These are phyloP conservation scores for Backusella tarrabulga DNA, from an alignment of 192 early-diverging fungal species.

Conservation along the genomic window DNA sequence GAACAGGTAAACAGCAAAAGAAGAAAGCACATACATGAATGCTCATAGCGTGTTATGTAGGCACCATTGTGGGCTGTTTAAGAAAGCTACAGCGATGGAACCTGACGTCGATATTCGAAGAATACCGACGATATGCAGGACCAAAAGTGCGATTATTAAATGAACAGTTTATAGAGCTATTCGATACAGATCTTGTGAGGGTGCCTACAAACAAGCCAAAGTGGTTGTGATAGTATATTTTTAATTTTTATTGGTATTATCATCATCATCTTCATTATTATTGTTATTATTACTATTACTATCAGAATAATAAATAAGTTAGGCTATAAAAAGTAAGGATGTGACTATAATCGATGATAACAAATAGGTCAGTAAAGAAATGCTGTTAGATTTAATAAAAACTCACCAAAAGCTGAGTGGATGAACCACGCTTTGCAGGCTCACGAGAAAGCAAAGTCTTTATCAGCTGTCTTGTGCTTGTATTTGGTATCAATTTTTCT, in stretches of 20 bases:
- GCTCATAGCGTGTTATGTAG: conserved; percentile 33
- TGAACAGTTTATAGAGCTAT: conserved; percentile 94
- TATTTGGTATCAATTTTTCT: conserved; percentile 35
- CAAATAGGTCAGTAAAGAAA: neutral
- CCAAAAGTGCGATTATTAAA: conserved; percentile 91
- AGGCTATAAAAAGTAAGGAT: neutral
- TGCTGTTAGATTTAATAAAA: neutral
- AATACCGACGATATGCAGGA: conserved; percentile 93
- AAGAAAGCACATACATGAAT: neutral
- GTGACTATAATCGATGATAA: neutral
- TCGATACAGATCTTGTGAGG: conserved; percentile 94
- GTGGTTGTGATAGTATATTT: conserved; percentile 58
- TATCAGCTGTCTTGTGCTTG: conserved; percentile 38
- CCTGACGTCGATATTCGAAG: conserved; percentile 97
- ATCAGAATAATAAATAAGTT: neutral
- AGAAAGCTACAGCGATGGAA: conserved; percentile 98
- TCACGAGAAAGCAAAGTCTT: conserved; percentile 39
- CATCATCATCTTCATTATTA: neutral
- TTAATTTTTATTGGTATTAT: neutral
- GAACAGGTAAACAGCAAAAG: conserved; percentile 65
- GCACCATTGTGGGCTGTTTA: conserved; percentile 96
- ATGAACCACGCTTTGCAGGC: conserved; percentile 38
- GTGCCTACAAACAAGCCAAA: conserved; percentile 70
- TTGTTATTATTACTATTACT: neutral
- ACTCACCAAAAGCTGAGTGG: conserved; percentile 41